Base-by-base conservation (phyloP, 257 asterid genomes). In the Solanum chaucha region DNA sequence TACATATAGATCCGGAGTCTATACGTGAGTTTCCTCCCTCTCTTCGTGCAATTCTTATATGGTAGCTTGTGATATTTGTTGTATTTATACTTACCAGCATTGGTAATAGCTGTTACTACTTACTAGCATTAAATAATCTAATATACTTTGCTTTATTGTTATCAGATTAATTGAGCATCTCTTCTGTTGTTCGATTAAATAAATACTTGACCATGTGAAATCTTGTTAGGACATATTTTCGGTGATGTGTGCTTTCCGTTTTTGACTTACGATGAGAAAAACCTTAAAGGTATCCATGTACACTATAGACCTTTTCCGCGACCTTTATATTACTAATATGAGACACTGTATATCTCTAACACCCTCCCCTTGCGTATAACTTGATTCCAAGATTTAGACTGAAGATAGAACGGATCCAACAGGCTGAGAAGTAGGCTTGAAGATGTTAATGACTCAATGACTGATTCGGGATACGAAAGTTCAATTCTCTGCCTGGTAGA, bases 1-100 rank as follows among this genome's bases (percentile, higher is more conserved):
- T 96, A 85, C 99, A 96, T 85, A 68, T 91, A 64, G 99, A 96
- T 91, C 94, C 94, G 4, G 90, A 92, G 82, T 90, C 96, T 51
- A 87, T 89, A 89, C 89, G 95, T 92, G 38, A 94, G 98, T 91
- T 65, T 20, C 77, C 89, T 51, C 75, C 70, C 61, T 64, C 86
- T 8, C 24, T 77, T 44, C 17, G 15, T 26, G 36, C n/a, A 77
- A 41, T 41, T 77, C 0, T 41, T 77, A n/a, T 41, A 40, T 77
- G 34, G 61, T 75, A n/a, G 12, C 82, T 75, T 40, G 83, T 40
- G 59, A n/a, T 36, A 38, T 36, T 2, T 74, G 19, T 74, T 22
- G 82, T 36, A 74, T 40, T 75, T 40, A 40, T 24, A 0, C 13
- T 38, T 75, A 55, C 65, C 1, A 55, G 24, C 11, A 19, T 55